Evolutionary conservation across 306 rosid genomes (phyloP), one percentile per base, ranked within the genome.

Genomic region (Pyrus betulifolia): DNA sequence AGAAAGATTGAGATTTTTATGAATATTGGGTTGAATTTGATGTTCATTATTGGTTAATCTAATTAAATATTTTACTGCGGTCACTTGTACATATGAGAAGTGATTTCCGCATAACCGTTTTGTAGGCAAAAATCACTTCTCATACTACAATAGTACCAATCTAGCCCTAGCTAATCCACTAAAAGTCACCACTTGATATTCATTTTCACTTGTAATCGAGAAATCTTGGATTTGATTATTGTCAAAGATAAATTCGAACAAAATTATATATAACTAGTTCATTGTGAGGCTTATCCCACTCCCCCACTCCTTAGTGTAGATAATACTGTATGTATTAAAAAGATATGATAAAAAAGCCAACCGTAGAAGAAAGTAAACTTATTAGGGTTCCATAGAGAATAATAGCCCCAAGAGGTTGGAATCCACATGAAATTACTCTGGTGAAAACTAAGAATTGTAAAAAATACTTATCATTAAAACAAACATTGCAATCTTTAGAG

Each of bases 181-280:
- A 6, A 15, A 49, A 1, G 52, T 17, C 2, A 2, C 6, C 18
- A 46, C 17, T 46, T 46, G 1, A 0, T 14, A 49, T 49, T 49
- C 19, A 5, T 49, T 0, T 49, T 49, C 21, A 15, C 1, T 15
- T 15, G 55, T 5, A 49, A 49, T 6, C 0, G 8, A 49, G 3
- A 49, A 0, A 0, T 15, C 1, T 49, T 49, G 15, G 0, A 0
- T 15, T 15, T 49, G 21, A 49, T 15, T 15, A 3, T 15, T 0
- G 0, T 0, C 3, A 49, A 49, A 15, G 0, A 6, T 3, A 49
- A 49, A 2, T 49, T 5, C 1, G 6, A 49, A 49, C 8, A 17
- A 49, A 49, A 49, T 4, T 49, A 49, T 49, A 49, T 49, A 49
- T 49, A 15, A 3, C 8, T 15, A 49, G 19, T 5, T 8, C 1